phyloP scores from a whole-genome alignment of 345 rosid genomes.

The Psidium guajava region DNA sequence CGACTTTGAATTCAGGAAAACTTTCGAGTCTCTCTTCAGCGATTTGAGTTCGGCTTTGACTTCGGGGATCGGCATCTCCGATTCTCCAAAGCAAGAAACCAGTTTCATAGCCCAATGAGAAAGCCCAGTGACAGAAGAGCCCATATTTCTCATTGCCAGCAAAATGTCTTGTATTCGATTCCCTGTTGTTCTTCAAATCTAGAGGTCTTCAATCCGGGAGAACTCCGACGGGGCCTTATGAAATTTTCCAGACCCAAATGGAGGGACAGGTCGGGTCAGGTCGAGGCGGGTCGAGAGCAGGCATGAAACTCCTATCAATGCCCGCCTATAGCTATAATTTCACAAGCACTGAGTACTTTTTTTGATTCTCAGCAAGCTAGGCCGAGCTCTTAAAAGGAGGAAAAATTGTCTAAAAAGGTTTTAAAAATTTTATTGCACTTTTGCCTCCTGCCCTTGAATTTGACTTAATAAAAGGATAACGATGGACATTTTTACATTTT shows the following conservation, averaged over 20 bases:
- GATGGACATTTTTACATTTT: no score
- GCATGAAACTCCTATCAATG: not conserved
- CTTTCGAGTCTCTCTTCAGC: not conserved
- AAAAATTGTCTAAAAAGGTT: no score
- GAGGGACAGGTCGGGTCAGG: fast-evolving
- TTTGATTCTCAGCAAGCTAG: not conserved
- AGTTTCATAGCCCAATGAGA: not conserved
- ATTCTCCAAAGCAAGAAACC: not conserved
- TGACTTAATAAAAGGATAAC: no score
- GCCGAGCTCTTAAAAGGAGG: not conserved
- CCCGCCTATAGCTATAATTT: not conserved
- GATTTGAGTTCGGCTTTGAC: not conserved
- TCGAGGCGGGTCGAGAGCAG: not conserved
- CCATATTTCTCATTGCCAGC: not conserved
- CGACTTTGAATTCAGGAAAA: not conserved
- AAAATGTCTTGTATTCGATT: not conserved
- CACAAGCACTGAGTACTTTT: not conserved
- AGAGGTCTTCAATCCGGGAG: fast-evolving
- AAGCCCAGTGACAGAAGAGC: not conserved
- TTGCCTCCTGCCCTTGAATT: no score
- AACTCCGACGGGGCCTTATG: fast-evolving
- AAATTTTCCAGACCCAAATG: not conserved
- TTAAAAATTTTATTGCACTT: no score
- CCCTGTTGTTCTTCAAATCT: not conserved
- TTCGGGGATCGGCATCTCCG: not conserved